Conservation (phyloP, 139 green algal genomes). For the Chlorella vulgaris region DNA sequence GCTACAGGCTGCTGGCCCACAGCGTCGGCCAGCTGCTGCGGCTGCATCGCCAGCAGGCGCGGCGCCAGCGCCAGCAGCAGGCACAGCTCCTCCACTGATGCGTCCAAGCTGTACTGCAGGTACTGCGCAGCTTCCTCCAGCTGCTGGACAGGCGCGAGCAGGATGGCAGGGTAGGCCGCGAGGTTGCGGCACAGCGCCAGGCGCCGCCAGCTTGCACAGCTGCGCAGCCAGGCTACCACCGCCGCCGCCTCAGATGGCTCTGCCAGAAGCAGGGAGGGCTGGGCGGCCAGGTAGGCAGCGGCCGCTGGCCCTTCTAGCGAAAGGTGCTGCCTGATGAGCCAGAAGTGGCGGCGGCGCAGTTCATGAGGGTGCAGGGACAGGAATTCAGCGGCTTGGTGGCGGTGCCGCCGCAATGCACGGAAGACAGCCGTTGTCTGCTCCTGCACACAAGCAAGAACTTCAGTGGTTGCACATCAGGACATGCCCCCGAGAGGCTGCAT, state of each 20-base stretch:
- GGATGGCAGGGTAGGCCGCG: background rate
- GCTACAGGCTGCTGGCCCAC: background rate
- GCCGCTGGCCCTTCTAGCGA: background rate
- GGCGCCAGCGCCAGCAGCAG: conserved; percentile 30
- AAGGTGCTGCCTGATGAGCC: conserved; percentile 9
- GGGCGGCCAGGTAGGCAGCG: background rate
- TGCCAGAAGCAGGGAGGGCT: conserved; percentile 22
- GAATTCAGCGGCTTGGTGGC: background rate
- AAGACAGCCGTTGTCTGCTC: conserved; percentile 26
- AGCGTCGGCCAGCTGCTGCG: background rate
- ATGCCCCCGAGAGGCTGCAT: no score
- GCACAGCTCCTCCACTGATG: conserved; percentile 12
- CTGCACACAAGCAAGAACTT: background rate
- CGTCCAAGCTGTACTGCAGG: conserved; percentile 17
- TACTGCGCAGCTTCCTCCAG: conserved; percentile 17
- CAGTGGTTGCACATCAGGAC: background rate
- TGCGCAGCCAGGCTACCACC: background rate
- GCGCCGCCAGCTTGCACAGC: conserved; percentile 10
- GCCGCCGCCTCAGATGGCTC: conserved; percentile 2
- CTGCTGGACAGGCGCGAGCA: background rate
- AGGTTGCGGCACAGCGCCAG: conserved; percentile 27
- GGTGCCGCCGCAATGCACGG: conserved; percentile 8
- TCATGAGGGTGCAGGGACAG: background rate
- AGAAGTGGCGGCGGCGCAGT: conserved; percentile 28
- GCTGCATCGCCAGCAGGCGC: conserved; percentile 11